Conservation (phyloP, 139 green algal genomes). For the Zygnema cylindricum region DNA sequence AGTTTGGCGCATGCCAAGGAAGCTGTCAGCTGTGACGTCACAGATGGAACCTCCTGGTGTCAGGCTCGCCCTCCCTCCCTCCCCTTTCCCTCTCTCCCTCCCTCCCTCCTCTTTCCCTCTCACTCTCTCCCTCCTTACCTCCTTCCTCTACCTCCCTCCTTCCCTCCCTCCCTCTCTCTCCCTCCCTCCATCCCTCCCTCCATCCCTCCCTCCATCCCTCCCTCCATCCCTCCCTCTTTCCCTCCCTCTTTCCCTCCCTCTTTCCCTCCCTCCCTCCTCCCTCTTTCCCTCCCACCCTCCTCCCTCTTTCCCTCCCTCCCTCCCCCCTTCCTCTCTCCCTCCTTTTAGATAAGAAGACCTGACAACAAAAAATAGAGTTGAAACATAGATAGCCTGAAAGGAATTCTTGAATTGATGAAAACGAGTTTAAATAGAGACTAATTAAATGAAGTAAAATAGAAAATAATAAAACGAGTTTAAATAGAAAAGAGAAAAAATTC, state of each 20-base stretch:
- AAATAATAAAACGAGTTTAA: too few relatives aligned
- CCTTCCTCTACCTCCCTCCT: background rate
- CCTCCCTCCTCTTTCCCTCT: background rate
- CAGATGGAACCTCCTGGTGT: conserved; percentile 1
- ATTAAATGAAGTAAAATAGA: too few relatives aligned
- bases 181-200: background rate
- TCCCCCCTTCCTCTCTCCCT: background rate
- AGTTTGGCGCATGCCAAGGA: background rate
- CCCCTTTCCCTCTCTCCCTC: background rate
- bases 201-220: background rate
- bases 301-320: background rate
- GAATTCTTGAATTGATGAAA: too few relatives aligned
- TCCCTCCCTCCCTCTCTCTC: background rate
- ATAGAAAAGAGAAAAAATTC: too few relatives aligned
- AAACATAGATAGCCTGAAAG: too few relatives aligned
- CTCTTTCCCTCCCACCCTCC: background rate
- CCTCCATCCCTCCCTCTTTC: background rate
- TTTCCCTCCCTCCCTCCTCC: conserved; percentile 11
- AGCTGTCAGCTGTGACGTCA: background rate
- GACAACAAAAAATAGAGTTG: background rate
- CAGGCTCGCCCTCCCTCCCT: background rate
- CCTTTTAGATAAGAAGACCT: background rate
- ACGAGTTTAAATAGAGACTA: too few relatives aligned
- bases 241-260: background rate
- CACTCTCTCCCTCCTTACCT: background rate